Conservation (phyloP, 768 basidiomycete genomes). For the Rhodotorula sphaerocarpa region DNA sequence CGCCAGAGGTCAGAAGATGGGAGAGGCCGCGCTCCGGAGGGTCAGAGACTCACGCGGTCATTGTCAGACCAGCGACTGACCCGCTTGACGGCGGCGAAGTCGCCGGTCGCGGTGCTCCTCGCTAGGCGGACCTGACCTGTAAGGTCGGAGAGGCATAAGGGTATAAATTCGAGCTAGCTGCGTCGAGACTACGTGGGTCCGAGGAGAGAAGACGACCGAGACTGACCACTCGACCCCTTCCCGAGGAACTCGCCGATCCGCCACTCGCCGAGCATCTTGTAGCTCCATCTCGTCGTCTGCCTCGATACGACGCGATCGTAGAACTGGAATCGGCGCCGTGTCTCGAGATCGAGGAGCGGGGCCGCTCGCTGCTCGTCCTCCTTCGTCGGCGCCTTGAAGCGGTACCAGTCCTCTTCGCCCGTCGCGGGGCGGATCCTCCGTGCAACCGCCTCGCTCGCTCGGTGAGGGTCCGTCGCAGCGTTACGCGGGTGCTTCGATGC, state of each 20-base stretch:
- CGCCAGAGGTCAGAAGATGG: conserved; percentile 47
- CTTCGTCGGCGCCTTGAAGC: neutral
- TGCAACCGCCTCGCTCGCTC: neutral
- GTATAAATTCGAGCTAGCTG: too few species aligned
- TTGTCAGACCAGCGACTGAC: conserved; percentile 56
- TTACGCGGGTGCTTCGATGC: too few species aligned
- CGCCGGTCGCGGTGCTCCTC: conserved; percentile 73
- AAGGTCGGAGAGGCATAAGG: too few species aligned
- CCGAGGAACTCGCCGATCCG: conserved; percentile 16
- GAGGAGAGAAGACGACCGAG: neutral
- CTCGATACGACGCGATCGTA: too few species aligned
- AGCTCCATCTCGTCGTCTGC: neutral
- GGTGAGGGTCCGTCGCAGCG: too few species aligned
- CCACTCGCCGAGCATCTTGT: conserved; percentile 23
- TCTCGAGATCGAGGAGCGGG: neutral
- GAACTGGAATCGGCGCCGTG: too few species aligned
- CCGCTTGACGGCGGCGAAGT: conserved; percentile 90
- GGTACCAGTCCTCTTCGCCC: conserved; percentile 4
- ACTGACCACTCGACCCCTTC: conserved; percentile 21
- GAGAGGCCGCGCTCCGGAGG: too few species aligned
- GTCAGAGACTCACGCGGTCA: conserved; percentile 33
- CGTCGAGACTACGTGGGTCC: too few species aligned
- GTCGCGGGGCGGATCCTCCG: too few species aligned
- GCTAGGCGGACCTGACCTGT: conserved; percentile 84
- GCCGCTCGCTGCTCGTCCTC: neutral